Base-by-base conservation (phyloP, 768 basidiomycete species). In the Steccherinum ochraceum region DNA sequence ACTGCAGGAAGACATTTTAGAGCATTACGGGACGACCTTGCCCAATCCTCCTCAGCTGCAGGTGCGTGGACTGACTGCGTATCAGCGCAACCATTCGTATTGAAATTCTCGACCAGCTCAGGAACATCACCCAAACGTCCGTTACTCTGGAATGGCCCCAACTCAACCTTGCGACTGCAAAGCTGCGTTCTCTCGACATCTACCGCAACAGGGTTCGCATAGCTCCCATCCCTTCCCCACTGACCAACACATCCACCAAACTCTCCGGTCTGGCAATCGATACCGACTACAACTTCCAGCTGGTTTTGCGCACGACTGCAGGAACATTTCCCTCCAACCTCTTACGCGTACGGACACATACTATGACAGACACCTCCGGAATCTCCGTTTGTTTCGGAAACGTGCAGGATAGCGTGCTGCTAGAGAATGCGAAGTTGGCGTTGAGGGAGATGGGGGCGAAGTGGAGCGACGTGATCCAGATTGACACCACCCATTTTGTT, bases 401-500 rank as follows among this genome's bases (percentile, higher is more conserved):
- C 43, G 81, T 96, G 1, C 78, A 89, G 52, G 93, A 96, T 57
- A 66, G 71, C 0, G 76, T 80, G 3, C 63, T 94, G 51, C 74
- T 95, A 50, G 86, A 89, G 61, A 84, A 93, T 54, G 84, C 87
- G 25, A 91, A 90, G 66, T 64, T 80, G 50, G 90, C 92, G 5
- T 68, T 99, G 48, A 64, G 76, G 43, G 84, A 89, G 59, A 96
- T 98, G 88, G 79, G 77, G 40, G 95, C 91, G 0, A 86, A 86
- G 57, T 93, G 87, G 85, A 89, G 84, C 60, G 87, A 94, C 57
- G 87, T 83, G 61, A 93, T 99, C 39, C 90, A 94, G 70, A 94
- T 98, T 52, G 95, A 99, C 63, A 98, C 95, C 10, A 97, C 94
- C 0, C 95, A 99, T 67, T 99, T 96, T 58, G 93, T 97, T 40